These are phyloP conservation scores for Ilyonectria mors-panacis DNA, from an alignment of 2,329 filamentous ascomycete genomes.

Conservation along the genomic window DNA sequence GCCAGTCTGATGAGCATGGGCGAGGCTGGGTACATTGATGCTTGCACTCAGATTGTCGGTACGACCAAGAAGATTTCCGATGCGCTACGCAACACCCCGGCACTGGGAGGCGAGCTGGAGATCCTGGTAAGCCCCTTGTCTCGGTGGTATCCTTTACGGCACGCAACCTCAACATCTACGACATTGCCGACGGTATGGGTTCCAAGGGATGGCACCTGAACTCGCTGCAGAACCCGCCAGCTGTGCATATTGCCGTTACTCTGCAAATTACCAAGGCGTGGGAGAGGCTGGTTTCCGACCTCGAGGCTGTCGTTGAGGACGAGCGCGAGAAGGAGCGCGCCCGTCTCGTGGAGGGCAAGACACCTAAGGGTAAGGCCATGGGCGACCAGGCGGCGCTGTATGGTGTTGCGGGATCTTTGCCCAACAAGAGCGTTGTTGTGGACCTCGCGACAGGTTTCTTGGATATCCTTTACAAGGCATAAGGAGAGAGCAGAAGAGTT, in stretches of 20 bases:
- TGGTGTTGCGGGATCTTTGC: slow-evolving; percentile 93
- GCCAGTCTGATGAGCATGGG: slow-evolving; percentile 90
- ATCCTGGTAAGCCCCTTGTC: slow-evolving; percentile 87
- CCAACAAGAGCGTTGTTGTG: slow-evolving; percentile 95
- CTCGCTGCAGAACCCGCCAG: slow-evolving; percentile 90
- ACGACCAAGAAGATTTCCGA: slow-evolving; percentile 86
- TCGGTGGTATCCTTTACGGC: slow-evolving; percentile 91
- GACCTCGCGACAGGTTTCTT: slow-evolving; percentile 92
- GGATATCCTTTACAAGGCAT: slow-evolving; percentile 93
- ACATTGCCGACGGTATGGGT: slow-evolving; percentile 91
- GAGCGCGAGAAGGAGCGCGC: slow-evolving; percentile 88
- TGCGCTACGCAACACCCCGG: slow-evolving; percentile 78
- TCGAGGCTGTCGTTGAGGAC: slow-evolving; percentile 75
- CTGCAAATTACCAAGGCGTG: slow-evolving; percentile 86
- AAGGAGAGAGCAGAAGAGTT: slow-evolving; percentile 42
- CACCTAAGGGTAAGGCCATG: slow-evolving; percentile 74
- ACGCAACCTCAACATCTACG: slow-evolving; percentile 91
- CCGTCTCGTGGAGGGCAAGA: slow-evolving; percentile 78
- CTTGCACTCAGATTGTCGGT: slow-evolving; percentile 90
- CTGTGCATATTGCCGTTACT: slow-evolving; percentile 95
- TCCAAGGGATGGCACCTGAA: slow-evolving; percentile 95
- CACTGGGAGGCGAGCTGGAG: slow-evolving; percentile 80
- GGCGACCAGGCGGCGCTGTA: slow-evolving; percentile 92
- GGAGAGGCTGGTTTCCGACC: slow-evolving; percentile 83
- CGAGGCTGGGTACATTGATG: slow-evolving; percentile 88